phyloP scores from a whole-genome alignment of 1,284 basidiomycete species.

The Laetiporus sulphureus region DNA sequence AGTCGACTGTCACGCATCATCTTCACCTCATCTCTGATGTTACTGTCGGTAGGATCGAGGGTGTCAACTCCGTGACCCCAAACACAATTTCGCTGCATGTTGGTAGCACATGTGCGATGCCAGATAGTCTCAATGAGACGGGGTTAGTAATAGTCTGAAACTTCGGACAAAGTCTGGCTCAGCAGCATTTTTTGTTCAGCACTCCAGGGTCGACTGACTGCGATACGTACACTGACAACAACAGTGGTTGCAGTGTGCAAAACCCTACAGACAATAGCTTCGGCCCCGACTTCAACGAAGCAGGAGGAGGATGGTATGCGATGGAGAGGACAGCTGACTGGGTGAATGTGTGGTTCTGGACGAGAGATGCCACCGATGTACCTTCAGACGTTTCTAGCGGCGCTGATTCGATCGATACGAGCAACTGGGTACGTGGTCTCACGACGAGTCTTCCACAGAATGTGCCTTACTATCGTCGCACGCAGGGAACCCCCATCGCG shows the following conservation, averaged over 20 bases:
- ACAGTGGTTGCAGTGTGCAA: conserved; percentile 58
- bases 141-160: conserved; percentile 21
- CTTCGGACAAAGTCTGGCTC: no score
- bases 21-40: no score
- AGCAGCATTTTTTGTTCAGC: no score
- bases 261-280: conserved; percentile 39
- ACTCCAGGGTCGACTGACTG: conserved; percentile 35
- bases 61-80: conserved; percentile 42
- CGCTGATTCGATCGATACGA: conserved; percentile 30
- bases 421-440: conserved; percentile 31
- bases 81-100: conserved; percentile 54
- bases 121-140: conserved; percentile 12
- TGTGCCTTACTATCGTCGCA: conserved; percentile 49
- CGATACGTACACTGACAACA: conserved; percentile 45
- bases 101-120: conserved; percentile 36
- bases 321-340: conserved; percentile 37
- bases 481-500: conserved; percentile 50
- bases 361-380: conserved; percentile 29
- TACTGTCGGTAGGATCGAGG: conserved; percentile 56
- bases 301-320: conserved; percentile 54
- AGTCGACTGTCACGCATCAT: no score
- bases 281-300: conserved; percentile 53
- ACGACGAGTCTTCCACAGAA: conserved; percentile 43
- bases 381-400: conserved; percentile 38
- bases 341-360: conserved; percentile 50